Base-by-base conservation (phyloP, 805 yeast species). In the Candida germanica region DNA sequence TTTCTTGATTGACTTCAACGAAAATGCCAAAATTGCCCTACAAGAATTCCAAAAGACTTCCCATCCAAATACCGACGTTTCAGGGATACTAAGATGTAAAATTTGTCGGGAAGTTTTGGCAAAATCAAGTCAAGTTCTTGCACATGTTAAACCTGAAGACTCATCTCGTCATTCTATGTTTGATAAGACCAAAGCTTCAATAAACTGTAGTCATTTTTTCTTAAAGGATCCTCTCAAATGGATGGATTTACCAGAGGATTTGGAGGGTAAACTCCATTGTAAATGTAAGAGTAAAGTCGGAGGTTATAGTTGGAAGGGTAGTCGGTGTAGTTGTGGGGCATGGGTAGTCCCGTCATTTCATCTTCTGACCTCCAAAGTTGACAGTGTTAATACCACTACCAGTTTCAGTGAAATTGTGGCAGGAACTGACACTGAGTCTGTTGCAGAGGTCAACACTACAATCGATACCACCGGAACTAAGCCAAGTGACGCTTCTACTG, bases 321-420 rank as follows among this genome's bases (percentile, higher is more conserved):
- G 91, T 2, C 67, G 95, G 49, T 93, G 98, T 58, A 79, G 93
- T 39, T 93, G 98, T 59, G 97, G 97, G 2, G 79, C 77, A 49
- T 93, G 98, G 98, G 81, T 91, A 71, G 75, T 87, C 7, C 98
- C 98, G 0, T 94, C 95, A 1, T 73, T 93, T 41, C 87, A 85
- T 56, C 59, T 93, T 37, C 88, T 81, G 56, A 68, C 80, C 19
- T 83, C 88, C 5, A 85, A 86, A 55, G 91, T 87, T 4, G 97
- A 91, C 21, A 54, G 77, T 77, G 26, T 29, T 9, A 36, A 30
- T 53, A 35, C 23, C 23, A 20, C 23, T 20, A 20, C n/a, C n/a
- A n/a, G n/a, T n/a, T n/a, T n/a, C n/a, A n/a, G n/a, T n/a, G n/a
- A n/a, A n/a, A n/a, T n/a, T n/a, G n/a, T n/a, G n/a, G n/a, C n/a